phyloP scores from a whole-genome alignment of 129 eudicot genomes.

The Flaveria sonorensis region DNA sequence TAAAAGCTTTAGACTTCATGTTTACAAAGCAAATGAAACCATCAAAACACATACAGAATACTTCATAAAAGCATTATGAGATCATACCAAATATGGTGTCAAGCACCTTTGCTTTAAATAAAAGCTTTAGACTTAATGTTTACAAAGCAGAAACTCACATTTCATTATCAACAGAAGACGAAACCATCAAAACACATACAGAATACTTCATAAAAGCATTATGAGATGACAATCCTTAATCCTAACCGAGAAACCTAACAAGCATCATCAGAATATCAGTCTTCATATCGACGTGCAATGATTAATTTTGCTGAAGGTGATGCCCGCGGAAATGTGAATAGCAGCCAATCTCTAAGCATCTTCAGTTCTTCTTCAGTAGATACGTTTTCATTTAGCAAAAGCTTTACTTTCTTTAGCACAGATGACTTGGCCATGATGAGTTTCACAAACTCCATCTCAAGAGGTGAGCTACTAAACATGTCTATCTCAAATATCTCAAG shows the following conservation, averaged over 20 bases:
- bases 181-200: not conserved
- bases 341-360: slow-evolving; percentile 18
- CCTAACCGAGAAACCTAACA: not conserved
- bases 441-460: slow-evolving; percentile 21
- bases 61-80: not conserved
- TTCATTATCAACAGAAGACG: no score
- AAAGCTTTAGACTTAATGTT: no score
- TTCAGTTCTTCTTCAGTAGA: slow-evolving; percentile 1
- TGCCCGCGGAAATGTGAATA: slow-evolving; percentile 1
- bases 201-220: not conserved
- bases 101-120: no score
- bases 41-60: not conserved
- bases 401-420: slow-evolving; percentile 5
- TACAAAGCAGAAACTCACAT: no score
- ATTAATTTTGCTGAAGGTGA: slow-evolving; percentile 15
- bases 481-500: slow-evolving; percentile 11
- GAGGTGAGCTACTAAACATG: not conserved
- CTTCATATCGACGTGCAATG: not conserved
- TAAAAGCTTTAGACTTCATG: no score
- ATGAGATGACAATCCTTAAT: not conserved
- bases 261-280: not conserved
- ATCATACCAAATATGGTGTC: no score
- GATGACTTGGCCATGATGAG: slow-evolving; percentile 13
- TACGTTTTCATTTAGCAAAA: not conserved
- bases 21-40: no score